Evolutionary conservation across 169 alveolate genomes (phyloP).

Genomic region (Eimeria brunetti): DNA sequence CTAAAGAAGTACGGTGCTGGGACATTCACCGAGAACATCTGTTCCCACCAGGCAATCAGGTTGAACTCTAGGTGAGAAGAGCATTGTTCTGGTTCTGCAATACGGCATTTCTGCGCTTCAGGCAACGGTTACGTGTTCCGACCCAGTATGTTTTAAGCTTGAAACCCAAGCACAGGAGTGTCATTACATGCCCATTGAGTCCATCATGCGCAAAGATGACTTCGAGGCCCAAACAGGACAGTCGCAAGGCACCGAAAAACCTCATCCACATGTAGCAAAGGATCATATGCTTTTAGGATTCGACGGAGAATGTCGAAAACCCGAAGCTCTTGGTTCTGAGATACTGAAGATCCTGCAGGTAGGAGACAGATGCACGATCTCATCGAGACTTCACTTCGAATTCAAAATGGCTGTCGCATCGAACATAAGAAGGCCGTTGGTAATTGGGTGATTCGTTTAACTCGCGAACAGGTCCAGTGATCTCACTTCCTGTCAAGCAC

Average conservation of each 20-base stretch:
- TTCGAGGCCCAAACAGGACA: conserved; percentile 5
- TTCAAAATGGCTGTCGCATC: background rate
- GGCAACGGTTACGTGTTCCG: conserved; percentile 59
- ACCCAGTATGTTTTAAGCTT: conserved; percentile 68
- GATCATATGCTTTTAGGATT: conserved; percentile 60
- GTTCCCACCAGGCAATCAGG: background rate
- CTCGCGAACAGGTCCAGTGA: background rate
- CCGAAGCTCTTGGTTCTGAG: conserved; percentile 48
- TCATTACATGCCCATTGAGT: conserved; percentile 39
- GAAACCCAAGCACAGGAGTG: conserved; percentile 64
- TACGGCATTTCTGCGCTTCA: background rate
- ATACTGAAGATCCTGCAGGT: conserved; percentile 65
- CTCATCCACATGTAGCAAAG: background rate
- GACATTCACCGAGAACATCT: background rate
- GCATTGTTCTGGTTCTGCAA: background rate
- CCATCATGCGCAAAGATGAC: conserved; percentile 68
- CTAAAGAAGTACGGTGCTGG: too few relatives aligned
- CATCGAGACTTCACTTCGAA: background rate
- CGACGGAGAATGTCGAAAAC: conserved; percentile 47
- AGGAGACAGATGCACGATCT: background rate
- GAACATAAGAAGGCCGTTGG: background rate
- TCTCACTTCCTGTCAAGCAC: background rate
- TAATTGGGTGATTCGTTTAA: background rate
- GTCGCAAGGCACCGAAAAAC: background rate
- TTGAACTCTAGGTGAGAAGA: background rate